Conservation (phyloP, 805 yeast genomes). For the Schwanniomyces polymorphus region DNA sequence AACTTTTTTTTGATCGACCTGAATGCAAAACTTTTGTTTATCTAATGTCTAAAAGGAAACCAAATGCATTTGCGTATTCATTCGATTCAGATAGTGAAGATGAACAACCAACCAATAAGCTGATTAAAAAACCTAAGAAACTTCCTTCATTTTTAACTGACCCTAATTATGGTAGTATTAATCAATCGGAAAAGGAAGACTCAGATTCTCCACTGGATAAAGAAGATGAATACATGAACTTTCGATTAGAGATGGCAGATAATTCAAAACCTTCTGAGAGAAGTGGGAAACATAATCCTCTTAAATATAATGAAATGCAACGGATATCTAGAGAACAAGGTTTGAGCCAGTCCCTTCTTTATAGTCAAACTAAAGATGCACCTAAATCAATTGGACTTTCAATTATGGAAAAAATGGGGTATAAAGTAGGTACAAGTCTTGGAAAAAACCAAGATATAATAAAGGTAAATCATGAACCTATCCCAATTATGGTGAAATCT, state of each 20-base stretch:
- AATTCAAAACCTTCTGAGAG: not conserved
- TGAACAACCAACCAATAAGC: not conserved
- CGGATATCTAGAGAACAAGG: not conserved
- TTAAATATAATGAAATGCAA: slow-evolving; percentile 1
- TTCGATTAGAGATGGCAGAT: not conserved
- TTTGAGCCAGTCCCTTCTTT: slow-evolving; percentile 8
- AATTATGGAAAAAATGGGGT: slow-evolving; percentile 65
- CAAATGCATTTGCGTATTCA: not conserved
- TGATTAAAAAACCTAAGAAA: not conserved
- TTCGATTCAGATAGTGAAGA: slow-evolving; percentile 3
- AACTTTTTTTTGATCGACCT: not conserved
- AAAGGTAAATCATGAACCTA: slow-evolving; percentile 29
- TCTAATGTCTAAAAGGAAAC: slow-evolving; percentile 2
- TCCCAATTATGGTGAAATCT: slow-evolving; percentile 16
- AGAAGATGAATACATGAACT: slow-evolving; percentile 12
- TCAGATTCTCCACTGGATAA: not conserved
- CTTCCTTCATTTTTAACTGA: not conserved
- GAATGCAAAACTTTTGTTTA: not conserved
- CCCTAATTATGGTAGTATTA: not conserved
- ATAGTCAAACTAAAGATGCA: not conserved
- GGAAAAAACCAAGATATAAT: slow-evolving; percentile 26
- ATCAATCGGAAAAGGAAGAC: not conserved
- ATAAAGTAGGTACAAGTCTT: slow-evolving; percentile 44
- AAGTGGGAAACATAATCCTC: not conserved
- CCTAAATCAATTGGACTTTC: slow-evolving; percentile 43